phyloP scores from a whole-genome alignment of 2,329 filamentous ascomycete genomes.

The Drechslerella stenobrocha region DNA sequence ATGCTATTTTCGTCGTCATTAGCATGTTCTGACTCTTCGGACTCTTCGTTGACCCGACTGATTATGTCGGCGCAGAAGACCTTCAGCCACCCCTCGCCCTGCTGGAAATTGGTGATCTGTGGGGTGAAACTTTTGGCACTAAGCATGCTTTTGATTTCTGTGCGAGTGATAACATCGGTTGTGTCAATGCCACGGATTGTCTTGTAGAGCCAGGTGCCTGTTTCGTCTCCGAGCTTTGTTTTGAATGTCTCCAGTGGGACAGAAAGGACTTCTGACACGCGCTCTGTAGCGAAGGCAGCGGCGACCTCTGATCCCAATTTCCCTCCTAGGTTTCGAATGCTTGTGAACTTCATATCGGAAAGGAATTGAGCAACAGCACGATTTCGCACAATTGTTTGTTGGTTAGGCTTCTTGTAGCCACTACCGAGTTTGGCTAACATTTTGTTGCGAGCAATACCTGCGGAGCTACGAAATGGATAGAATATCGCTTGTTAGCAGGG shows the following conservation, averaged over 20 bases:
- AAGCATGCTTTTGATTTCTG: conserved; percentile 95
- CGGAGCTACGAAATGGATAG: conserved; percentile 61
- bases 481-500: not conserved
- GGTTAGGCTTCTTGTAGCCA: conserved; percentile 87
- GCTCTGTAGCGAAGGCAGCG: conserved; percentile 77
- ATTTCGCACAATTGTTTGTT: conserved; percentile 90
- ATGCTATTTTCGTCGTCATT: not conserved
- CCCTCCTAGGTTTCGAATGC: conserved; percentile 91
- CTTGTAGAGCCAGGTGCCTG: conserved; percentile 80
- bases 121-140: conserved; percentile 95
- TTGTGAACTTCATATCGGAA: conserved; percentile 84
- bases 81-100: conserved; percentile 79
- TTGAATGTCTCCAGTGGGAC: conserved; percentile 76
- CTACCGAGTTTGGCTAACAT: conserved; percentile 93
- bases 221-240: conserved; percentile 77
- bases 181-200: conserved; percentile 82
- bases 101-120: conserved; percentile 73
- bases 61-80: conserved; percentile 94
- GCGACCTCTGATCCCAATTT: conserved; percentile 88
- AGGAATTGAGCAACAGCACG: conserved; percentile 79
- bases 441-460: conserved; percentile 86
- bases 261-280: conserved; percentile 72
- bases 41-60: conserved; percentile 85
- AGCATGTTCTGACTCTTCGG: conserved; percentile 76
- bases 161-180: conserved; percentile 86